Evolutionary conservation across 2,329 filamentous ascomycete species (phyloP).

Genomic region (Metarhizium humberi): DNA sequence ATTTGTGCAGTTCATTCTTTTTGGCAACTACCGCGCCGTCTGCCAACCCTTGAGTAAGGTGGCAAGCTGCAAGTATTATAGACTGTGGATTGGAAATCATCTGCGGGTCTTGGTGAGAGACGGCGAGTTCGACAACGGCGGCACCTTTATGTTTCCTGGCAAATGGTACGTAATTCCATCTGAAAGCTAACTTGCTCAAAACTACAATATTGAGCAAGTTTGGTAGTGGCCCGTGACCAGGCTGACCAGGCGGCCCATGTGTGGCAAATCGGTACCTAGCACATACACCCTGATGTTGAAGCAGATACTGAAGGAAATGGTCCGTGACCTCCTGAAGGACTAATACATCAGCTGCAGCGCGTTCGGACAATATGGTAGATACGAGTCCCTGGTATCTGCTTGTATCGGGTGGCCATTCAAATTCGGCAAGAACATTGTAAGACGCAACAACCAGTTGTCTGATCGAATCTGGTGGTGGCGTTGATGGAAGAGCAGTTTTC

Average conservation of each 20-base stretch:
- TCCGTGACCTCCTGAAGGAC: slow-evolving; percentile 13
- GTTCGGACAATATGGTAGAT: slow-evolving; percentile 33
- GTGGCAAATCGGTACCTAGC: too few relatives aligned
- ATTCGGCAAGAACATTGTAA: slow-evolving; percentile 44
- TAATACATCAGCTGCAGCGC: slow-evolving; percentile 36
- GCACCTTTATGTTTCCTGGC: too few relatives aligned
- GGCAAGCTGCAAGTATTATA: slow-evolving; percentile 46
- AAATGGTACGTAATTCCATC: too few relatives aligned
- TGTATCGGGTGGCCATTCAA: slow-evolving; percentile 32
- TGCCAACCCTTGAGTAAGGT: slow-evolving; percentile 52
- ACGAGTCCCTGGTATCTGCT: slow-evolving; percentile 17
- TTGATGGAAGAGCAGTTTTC: background rate
- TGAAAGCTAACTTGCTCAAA: too few relatives aligned
- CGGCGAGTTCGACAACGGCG: too few relatives aligned
- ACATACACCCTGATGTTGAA: too few relatives aligned
- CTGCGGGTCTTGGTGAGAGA: too few relatives aligned
- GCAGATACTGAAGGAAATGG: too few relatives aligned
- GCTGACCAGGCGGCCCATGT: too few relatives aligned
- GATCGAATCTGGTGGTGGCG: background rate
- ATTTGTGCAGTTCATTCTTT: slow-evolving; percentile 41
- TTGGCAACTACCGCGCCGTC: slow-evolving; percentile 49
- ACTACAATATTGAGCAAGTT: too few relatives aligned
- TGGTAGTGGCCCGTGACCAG: too few relatives aligned
- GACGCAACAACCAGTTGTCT: slow-evolving; percentile 32
- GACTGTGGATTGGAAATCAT: too few relatives aligned